Evolutionary conservation across 805 yeast species (phyloP).

Genomic region (Myxozyma nipponensis): DNA sequence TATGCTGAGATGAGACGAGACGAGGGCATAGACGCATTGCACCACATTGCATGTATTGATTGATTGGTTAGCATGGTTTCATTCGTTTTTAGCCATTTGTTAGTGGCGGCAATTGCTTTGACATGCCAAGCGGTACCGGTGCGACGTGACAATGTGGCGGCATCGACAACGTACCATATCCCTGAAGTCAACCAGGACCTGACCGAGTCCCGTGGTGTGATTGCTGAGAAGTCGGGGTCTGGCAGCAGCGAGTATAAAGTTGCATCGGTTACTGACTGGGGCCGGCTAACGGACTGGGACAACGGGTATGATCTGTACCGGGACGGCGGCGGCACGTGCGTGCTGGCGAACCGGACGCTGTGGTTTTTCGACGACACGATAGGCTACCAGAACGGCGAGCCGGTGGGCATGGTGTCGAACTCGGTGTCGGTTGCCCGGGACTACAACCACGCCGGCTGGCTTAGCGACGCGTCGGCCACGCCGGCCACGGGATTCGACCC

Average conservation of each 20-base stretch:
- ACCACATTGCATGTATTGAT: too few relatives aligned
- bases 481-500: background rate
- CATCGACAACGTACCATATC: too few relatives aligned
- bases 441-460: conserved; percentile 8
- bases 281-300: conserved; percentile 7
- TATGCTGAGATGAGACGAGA: too few relatives aligned
- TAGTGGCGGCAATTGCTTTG: too few relatives aligned
- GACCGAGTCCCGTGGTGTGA: background rate
- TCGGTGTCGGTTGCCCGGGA: conserved; percentile 5
- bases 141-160: too few relatives aligned
- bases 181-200: too few relatives aligned
- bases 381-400: background rate
- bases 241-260: background rate
- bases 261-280: conserved; percentile 1
- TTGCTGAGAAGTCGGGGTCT: background rate
- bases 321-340: conserved; percentile 19
- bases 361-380: conserved; percentile 17
- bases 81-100: too few relatives aligned
- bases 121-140: too few relatives aligned
- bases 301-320: conserved; percentile 8
- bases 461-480: conserved; percentile 2
- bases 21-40: too few relatives aligned
- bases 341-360: conserved; percentile 9
- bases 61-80: too few relatives aligned
- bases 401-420: conserved; percentile 2